These are phyloP conservation scores for Penicillium bialowiezense DNA, from an alignment of 495 filamentous ascomycete genomes.

Conservation along the genomic window DNA sequence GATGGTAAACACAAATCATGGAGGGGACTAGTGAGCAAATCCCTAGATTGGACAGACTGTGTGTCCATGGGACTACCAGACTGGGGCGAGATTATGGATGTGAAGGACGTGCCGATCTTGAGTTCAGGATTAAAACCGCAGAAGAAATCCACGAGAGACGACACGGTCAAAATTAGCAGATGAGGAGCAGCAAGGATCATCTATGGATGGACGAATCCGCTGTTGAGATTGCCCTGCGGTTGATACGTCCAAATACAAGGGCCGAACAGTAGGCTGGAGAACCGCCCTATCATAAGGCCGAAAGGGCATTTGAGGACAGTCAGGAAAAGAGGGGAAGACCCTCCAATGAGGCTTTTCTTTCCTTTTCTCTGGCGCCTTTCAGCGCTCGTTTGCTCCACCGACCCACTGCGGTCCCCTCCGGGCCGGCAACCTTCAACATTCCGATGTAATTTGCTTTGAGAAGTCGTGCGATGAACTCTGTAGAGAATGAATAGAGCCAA, in stretches of 20 bases:
- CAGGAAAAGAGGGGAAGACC: slow-evolving; percentile 18
- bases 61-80: slow-evolving; percentile 10
- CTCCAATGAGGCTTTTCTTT: slow-evolving; percentile 9
- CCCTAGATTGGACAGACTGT: slow-evolving; percentile 9
- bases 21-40: slow-evolving; percentile 6
- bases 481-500: neutral
- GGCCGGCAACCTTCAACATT: slow-evolving; percentile 29
- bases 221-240: slow-evolving; percentile 10
- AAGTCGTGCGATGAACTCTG: neutral
- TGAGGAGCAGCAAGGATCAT: slow-evolving; percentile 25
- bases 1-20: slow-evolving; percentile 16
- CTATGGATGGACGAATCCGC: slow-evolving; percentile 20
- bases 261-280: slow-evolving; percentile 18
- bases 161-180: slow-evolving; percentile 23
- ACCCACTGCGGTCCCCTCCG: slow-evolving; percentile 32
- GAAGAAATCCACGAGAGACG: slow-evolving; percentile 19
- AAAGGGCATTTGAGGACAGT: slow-evolving; percentile 6
- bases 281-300: slow-evolving; percentile 22
- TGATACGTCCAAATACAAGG: slow-evolving; percentile 27
- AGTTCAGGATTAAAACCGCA: slow-evolving; percentile 14
- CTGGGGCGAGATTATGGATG: slow-evolving; percentile 7
- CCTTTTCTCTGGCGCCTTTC: slow-evolving; percentile 14
- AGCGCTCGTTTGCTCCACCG: slow-evolving; percentile 24
- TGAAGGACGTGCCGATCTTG: slow-evolving; percentile 24
- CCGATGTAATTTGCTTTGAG: slow-evolving; percentile 14